Evolutionary conservation across 139 green algal species (phyloP).

Genomic region (Desmodesmus armatus): DNA sequence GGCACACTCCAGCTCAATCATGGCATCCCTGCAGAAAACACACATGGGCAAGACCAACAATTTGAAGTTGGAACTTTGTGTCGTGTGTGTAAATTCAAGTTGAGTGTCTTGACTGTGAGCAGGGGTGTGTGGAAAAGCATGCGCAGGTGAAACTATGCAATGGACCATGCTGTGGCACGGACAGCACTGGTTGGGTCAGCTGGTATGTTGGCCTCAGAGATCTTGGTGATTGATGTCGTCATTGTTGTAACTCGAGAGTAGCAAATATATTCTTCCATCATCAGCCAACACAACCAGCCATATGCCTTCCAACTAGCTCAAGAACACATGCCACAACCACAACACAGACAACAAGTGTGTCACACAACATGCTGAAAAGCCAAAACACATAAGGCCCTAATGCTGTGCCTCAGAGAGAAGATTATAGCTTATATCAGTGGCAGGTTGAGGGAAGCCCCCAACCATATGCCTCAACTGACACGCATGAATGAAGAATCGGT

Average conservation of each 20-base stretch:
- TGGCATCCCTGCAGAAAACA: constrained; percentile 69
- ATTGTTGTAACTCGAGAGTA: constrained; percentile 61
- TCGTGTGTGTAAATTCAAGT: no score
- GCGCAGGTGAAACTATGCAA: no score
- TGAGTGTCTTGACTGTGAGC: no score
- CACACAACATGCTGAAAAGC: neutral
- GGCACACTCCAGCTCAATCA: constrained; percentile 90
- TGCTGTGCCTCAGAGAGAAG: constrained; percentile 64
- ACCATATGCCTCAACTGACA: constrained; percentile 62
- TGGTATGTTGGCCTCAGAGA: constrained; percentile 53
- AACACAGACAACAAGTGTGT: neutral
- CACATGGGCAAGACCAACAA: no score
- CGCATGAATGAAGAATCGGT: constrained; percentile 59
- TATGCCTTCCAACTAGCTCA: neutral
- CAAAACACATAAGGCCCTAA: neutral
- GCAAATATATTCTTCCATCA: constrained; percentile 67
- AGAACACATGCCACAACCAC: neutral
- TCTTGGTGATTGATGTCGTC: constrained; percentile 67
- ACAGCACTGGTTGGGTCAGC: neutral
- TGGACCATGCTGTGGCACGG: no score
- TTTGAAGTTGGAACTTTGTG: no score
- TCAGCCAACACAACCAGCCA: no score
- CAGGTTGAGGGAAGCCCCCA: constrained; percentile 10
- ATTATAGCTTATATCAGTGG: constrained; percentile 62
- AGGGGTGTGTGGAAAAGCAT: no score